Evolutionary conservation across 2,329 filamentous ascomycete species (phyloP).

Genomic region (Bretziella fagacearum): DNA sequence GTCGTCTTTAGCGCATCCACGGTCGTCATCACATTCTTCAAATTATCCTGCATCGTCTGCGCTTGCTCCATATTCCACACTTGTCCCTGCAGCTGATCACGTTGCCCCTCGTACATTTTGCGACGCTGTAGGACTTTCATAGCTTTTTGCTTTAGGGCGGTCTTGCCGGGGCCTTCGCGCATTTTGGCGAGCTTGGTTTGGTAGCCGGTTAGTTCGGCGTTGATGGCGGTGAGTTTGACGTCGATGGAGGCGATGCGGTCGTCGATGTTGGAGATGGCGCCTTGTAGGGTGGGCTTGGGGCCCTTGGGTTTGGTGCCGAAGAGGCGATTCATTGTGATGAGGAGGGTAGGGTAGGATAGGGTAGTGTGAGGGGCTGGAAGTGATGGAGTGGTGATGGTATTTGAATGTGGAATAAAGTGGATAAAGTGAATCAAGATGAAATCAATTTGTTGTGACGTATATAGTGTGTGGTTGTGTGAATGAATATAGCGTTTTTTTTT

Average conservation of each 20-base stretch:
- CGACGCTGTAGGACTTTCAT: conserved; percentile 85
- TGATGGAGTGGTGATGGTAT: not conserved
- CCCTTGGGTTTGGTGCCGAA: conserved; percentile 77
- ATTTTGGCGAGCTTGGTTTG: conserved; percentile 77
- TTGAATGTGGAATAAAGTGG: too few species aligned
- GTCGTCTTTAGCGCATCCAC: conserved; percentile 96
- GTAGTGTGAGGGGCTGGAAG: too few species aligned
- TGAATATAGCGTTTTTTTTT: too few species aligned
- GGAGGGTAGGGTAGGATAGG: not conserved
- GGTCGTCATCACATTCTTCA: conserved; percentile 96
- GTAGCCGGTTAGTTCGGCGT: conserved; percentile 76
- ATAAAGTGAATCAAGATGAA: too few species aligned
- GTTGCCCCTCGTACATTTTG: conserved; percentile 85
- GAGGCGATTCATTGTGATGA: conserved; percentile 67
- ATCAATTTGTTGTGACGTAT: too few species aligned
- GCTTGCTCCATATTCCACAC: conserved; percentile 99
- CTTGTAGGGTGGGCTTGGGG: conserved; percentile 75
- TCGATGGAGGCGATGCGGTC: conserved; percentile 72
- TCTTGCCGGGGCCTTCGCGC: conserved; percentile 90
- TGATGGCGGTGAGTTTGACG: conserved; percentile 84
- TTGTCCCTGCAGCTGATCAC: conserved; percentile 84
- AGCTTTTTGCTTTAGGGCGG: conserved; percentile 81
- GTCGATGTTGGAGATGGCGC: conserved; percentile 74
- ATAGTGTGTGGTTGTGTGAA: too few species aligned
- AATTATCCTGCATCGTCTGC: conserved; percentile 94